Conservation (phyloP, 805 yeast genomes). For the Starmerella vaccinii region DNA sequence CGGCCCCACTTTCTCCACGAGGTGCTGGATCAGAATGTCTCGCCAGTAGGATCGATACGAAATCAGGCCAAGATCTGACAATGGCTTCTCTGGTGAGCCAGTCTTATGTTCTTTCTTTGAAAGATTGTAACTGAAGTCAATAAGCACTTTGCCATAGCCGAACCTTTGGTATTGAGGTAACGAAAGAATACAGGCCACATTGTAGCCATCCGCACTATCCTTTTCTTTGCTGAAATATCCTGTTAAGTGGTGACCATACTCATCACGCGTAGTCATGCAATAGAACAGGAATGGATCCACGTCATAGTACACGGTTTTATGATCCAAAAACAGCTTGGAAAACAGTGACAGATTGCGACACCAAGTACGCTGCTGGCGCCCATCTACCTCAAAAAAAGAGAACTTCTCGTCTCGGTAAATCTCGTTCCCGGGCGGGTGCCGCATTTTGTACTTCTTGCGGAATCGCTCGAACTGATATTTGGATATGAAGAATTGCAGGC, state of each 20-base stretch:
- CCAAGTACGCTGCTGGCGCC: constrained; percentile 92
- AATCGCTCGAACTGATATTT: constrained; percentile 86
- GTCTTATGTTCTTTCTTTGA: constrained; percentile 79
- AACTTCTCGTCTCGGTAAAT: constrained; percentile 87
- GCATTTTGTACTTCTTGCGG: constrained; percentile 72
- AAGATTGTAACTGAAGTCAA: constrained; percentile 86
- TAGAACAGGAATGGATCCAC: constrained; percentile 96
- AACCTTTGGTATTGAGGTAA: constrained; percentile 92
- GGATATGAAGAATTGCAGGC: constrained; percentile 80
- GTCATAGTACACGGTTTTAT: constrained; percentile 91
- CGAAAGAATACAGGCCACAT: constrained; percentile 93
- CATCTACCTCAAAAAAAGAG: constrained; percentile 95
- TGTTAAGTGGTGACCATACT: constrained; percentile 86
- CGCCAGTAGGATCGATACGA: constrained; percentile 97
- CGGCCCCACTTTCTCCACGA: constrained; percentile 53
- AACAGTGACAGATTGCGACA: constrained; percentile 87
- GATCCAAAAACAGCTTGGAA: constrained; percentile 86
- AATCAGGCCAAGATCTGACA: constrained; percentile 84
- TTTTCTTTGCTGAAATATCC: constrained; percentile 97
- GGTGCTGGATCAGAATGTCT: constrained; percentile 64
- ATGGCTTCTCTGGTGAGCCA: constrained; percentile 96
- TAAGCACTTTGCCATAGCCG: constrained; percentile 85
- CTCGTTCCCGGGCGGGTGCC: constrained; percentile 98
- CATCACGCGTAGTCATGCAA: constrained; percentile 86
- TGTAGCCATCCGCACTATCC: constrained; percentile 88